Base-by-base conservation (phyloP, 225 moss, liverwort and hornwort genomes). In the Neckera pumila region DNA sequence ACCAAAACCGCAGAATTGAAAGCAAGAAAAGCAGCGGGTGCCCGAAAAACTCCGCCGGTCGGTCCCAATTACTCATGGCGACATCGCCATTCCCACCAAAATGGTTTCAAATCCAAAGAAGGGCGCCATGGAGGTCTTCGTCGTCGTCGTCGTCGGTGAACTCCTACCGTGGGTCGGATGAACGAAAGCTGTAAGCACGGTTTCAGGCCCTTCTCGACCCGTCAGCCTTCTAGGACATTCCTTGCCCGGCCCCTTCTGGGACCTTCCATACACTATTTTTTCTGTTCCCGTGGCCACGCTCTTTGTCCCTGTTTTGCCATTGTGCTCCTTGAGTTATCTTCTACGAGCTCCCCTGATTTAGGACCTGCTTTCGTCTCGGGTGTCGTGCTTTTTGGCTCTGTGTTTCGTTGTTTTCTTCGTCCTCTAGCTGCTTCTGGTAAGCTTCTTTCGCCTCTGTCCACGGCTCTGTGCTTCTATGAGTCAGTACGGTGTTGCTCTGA, bases 191-290 rank as follows among this genome's bases (percentile, higher is more conserved):
- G 83, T 57, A 61, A 47, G 88, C 85, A 76, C 90, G 90, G 90
- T 88, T 82, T 90, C 85, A 90, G 90, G 90, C 19, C 73, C 90
- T 89, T 71, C 84, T 72, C 40, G 67, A 77, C 36, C 78, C 33
- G 54, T 89, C 66, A 19, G 75, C 38, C 47, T 88, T 89, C 86
- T 73, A 85, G 90, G 90, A 88, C 85, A 76, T 88, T 88, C 90
- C 27, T 88, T 33, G 7, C 56, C 34, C 31, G 25, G n/a, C 19
- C 14, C 73, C 83, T 91, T 91, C 91, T 60, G 51, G 91, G 30
- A 74, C 73, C 84, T 89, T 91, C 89, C 51, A 58, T 42, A 25
- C 34, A 13, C 79, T 42, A 43, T 33, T 63, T 89, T 54, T 33
- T 27, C 57, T 71, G 82, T 82, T 72, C 72, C 71, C 78, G 30